A percentile compares a stretch with the other conserved stretches of the same genome.
Evolutionary conservation across 148 eudicot species (phyloP).

Genomic region (Fallopia convolvulus): DNA sequence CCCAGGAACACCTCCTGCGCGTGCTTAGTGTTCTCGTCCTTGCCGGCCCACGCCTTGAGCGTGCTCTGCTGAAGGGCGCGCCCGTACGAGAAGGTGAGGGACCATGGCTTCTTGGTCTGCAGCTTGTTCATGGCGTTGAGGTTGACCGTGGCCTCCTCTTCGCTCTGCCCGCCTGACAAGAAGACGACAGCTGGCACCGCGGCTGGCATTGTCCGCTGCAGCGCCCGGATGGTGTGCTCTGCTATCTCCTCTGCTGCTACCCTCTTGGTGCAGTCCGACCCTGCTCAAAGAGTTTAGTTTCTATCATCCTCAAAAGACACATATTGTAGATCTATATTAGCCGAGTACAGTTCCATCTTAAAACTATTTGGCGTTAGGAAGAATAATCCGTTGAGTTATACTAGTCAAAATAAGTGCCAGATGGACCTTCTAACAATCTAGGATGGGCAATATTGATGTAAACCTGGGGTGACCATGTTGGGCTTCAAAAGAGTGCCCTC

Average conservation of each 20-base stretch:
- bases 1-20: conserved; percentile 67
- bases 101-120: conserved; percentile 79
- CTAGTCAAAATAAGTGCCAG: too few relatives aligned
- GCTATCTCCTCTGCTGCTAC: conserved; percentile 77
- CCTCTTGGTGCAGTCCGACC: conserved; percentile 23
- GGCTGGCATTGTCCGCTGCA: conserved; percentile 79
- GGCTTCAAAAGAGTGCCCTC: conserved; percentile 89
- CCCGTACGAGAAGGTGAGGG: conserved; percentile 77
- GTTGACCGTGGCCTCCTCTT: conserved; percentile 81
- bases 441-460: too few relatives aligned
- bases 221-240: conserved; percentile 65
- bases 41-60: conserved; percentile 87
- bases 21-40: conserved; percentile 52
- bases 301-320: too few relatives aligned
- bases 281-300: neutral
- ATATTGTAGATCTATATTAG: too few relatives aligned
- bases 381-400: too few relatives aligned
- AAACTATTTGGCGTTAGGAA: too few relatives aligned
- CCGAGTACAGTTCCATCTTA: too few relatives aligned
- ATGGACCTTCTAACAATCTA: too few relatives aligned
- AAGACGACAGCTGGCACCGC: conserved; percentile 94
- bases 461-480: conserved; percentile 89
- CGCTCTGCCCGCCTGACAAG: conserved; percentile 95
- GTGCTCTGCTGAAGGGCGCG: conserved; percentile 92
- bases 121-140: conserved; percentile 90